Base-by-base conservation (phyloP, 106 monocot genomes). In the Dioscorea dumetorum region DNA sequence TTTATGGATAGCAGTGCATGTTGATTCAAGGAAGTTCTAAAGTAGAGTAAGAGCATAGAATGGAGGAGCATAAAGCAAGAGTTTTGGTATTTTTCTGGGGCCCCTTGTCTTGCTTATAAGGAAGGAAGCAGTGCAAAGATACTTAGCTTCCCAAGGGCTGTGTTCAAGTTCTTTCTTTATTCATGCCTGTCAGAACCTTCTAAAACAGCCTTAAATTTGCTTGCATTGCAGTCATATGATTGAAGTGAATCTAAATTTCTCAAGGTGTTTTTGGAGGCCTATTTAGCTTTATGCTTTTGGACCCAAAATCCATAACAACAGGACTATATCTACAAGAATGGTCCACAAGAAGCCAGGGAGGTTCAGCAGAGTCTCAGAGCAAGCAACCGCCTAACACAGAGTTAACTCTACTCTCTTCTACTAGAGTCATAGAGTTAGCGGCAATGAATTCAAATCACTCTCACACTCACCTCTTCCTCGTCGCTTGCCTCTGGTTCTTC, bases 131-230 rank as follows among this genome's bases (percentile, higher is more conserved):
- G 67, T 82, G 49, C 22, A 82, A 91, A 85, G 85, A 92, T 87
- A 66, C 89, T 63, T 85, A 63, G 68, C 90, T 85, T 90, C 82
- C 69, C 82, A 74, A 79, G 70, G 79, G 79, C 60, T 31, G 73
- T 82, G 83, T 84, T 76, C 70, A 61, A 60, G 75, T 51, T 60
- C 66, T 74, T n/a, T n/a, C 86, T 86, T 86, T 84, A 79, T 83
- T 77, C 79, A 83, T 81, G 35, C 76, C 78, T 79, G 85, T 78
- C 78, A 83, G 90, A 90, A 86, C 71, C 88, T 88, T 88, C 88
- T 79, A 84, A 84, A 84, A 70, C 88, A 84, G 81, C 84, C 84
- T 84, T 81, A 81, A 63, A 77, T 62, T 78, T 54, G 33, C 71
- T 72, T 79, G 64, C 67, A 13, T 60, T 63, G 74, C 61, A 70